A percentile compares a stretch with the other conserved stretches of the same genome.
phyloP scores from a whole-genome alignment of 2,329 filamentous ascomycete genomes.

The Fusarium equiseti region DNA sequence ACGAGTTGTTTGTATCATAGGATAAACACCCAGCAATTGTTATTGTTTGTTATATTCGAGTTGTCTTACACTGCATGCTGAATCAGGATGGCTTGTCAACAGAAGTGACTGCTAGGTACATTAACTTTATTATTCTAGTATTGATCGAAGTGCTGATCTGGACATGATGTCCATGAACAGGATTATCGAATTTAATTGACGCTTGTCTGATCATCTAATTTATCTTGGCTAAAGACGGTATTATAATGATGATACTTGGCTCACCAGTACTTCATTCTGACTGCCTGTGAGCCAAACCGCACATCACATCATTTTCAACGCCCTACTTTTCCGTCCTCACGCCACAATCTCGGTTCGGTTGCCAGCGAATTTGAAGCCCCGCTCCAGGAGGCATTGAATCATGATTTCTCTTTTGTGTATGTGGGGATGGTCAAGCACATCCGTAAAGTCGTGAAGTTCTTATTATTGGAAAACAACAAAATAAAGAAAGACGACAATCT shows the following conservation, averaged over 20 bases:
- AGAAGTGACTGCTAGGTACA: background rate
- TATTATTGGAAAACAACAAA: background rate
- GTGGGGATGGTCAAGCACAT: background rate
- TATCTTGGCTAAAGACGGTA: background rate
- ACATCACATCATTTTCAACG: constrained; percentile 12
- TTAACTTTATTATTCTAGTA: background rate
- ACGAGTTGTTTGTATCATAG: background rate
- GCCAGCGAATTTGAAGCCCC: constrained; percentile 7
- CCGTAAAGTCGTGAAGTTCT: background rate
- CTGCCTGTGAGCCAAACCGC: background rate
- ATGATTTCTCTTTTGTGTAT: constrained; percentile 7
- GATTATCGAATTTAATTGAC: background rate
- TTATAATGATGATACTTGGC: background rate
- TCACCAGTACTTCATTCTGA: background rate
- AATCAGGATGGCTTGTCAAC: background rate
- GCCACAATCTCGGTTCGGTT: constrained; percentile 11
- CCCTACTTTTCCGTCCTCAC: background rate
- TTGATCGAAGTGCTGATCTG: background rate
- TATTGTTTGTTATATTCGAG: background rate
- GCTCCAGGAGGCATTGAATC: constrained; percentile 9
- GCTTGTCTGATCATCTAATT: background rate
- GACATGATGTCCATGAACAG: background rate
- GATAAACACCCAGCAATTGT: background rate
- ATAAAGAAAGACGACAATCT: background rate
- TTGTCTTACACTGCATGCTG: background rate